These are phyloP conservation scores for Aspergillus neotritici DNA, from an alignment of 2,329 filamentous ascomycete species.

Conservation along the genomic window DNA sequence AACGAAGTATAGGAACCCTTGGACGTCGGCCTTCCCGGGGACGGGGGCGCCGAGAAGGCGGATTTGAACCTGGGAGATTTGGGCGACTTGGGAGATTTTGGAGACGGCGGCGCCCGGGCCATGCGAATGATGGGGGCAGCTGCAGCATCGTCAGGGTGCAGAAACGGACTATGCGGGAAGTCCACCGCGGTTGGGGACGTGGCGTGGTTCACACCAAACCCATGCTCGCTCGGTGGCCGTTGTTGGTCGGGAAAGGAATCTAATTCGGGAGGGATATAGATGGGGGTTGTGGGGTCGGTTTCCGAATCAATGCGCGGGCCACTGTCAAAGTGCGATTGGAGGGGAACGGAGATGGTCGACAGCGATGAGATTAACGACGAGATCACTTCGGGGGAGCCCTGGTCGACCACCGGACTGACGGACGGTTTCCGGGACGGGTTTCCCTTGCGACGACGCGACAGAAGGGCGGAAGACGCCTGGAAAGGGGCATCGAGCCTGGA, in stretches of 20 bases:
- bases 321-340: conserved; percentile 64
- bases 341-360: conserved; percentile 56
- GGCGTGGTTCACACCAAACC: conserved; percentile 69
- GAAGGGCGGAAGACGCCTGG: conserved; percentile 23
- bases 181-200: conserved; percentile 54
- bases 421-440: conserved; percentile 29
- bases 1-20: conserved; percentile 35
- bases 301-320: conserved; percentile 42
- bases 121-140: conserved; percentile 71
- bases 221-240: conserved; percentile 24
- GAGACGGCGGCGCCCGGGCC: conserved; percentile 71
- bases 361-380: conserved; percentile 59
- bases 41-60: conserved; percentile 18
- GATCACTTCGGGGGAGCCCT: conserved; percentile 47
- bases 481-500: conserved; percentile 22
- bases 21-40: conserved; percentile 29
- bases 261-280: conserved; percentile 20
- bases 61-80: conserved; percentile 71
- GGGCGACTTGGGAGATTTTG: conserved; percentile 68
- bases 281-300: conserved; percentile 32
- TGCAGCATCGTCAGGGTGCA: conserved; percentile 53
- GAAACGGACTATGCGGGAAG: conserved; percentile 44
- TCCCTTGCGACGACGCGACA: conserved; percentile 44
- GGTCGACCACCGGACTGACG: conserved; percentile 31
- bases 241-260: conserved; percentile 24